These are phyloP conservation scores for Cladosporium sp. DNA, from an alignment of 2,329 filamentous ascomycete genomes.

Conservation along the genomic window DNA sequence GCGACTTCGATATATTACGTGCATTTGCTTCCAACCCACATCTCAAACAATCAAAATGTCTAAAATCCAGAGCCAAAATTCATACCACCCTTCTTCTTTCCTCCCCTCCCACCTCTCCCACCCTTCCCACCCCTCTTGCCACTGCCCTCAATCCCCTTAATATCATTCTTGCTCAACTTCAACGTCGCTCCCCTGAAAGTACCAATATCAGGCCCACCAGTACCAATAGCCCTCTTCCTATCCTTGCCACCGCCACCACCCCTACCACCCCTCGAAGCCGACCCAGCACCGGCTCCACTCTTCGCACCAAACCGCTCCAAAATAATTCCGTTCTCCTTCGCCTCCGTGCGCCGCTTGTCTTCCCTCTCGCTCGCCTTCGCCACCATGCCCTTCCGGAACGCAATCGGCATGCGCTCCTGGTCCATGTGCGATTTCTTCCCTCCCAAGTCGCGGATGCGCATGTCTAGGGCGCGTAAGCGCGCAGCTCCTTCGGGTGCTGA, in stretches of 20 bases:
- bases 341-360: slow-evolving; percentile 67
- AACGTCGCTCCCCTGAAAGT: slow-evolving; percentile 75
- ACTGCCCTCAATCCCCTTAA: slow-evolving; percentile 58
- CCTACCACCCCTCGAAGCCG: slow-evolving; percentile 22
- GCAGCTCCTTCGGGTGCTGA: slow-evolving; percentile 56
- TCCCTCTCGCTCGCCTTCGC: slow-evolving; percentile 63
- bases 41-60: too few species aligned
- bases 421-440: slow-evolving; percentile 68
- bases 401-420: slow-evolving; percentile 85
- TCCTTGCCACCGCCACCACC: slow-evolving; percentile 20
- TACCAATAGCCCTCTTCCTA: slow-evolving; percentile 51
- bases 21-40: too few species aligned
- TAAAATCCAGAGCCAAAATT: slow-evolving; percentile 11
- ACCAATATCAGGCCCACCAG: slow-evolving; percentile 75
- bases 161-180: slow-evolving; percentile 71
- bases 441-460: slow-evolving; percentile 76
- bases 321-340: slow-evolving; percentile 84
- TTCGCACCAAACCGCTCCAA: slow-evolving; percentile 59
- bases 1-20: too few species aligned
- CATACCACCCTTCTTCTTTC: slow-evolving; percentile 1
- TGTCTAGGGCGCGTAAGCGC: slow-evolving; percentile 74
- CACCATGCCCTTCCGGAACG: slow-evolving; percentile 77
- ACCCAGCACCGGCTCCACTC: background rate
- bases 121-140: slow-evolving; percentile 2
- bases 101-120: background rate